Base-by-base conservation (phyloP, 345 rosid species). In the Lumnitzera littorea region DNA sequence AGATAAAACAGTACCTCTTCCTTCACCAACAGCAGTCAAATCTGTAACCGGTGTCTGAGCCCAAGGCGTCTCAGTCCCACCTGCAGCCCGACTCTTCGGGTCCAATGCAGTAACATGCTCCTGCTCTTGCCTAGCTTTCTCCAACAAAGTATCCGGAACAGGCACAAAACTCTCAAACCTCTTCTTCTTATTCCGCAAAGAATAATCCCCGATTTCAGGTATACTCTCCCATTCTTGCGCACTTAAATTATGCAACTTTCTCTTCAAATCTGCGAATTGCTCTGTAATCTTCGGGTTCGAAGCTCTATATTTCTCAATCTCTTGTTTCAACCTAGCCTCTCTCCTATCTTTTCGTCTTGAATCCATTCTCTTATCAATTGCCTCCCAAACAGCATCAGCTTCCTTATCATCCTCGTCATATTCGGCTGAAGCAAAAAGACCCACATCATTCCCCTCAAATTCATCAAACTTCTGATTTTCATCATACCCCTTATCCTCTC, bases 381-480 rank as follows among this genome's bases (percentile, higher is more conserved):
- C 85, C 53, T 89, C 98, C 97, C 97, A 92, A 15, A 92, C 86
- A 1, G 90, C 94, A 78, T 92, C 97, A 2, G 98, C 98, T 65
- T 92, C 97, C 71, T 78, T 87, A 46, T 89, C 98, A 57, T 92
- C 97, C 56, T 92, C 97, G 65, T 92, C 97, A 11, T 89, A 87
- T 80, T 92, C 97, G 0, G 94, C 84, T 1, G 85, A 83, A 12
- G 97, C 90, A 50, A 92, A 92, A 74, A 92, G 76, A n/a, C 97
- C 98, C 10, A 85, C 94, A 58, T 92, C 98, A 23, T 92, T 89
- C 2, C 98, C 97, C 73, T 89, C 97, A 71, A 92, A 92, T 57
- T 92, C 98, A 61, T 89, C 98, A 15, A 89, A 92, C 82, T 84
- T 92, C 76, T 92, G 97, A 65, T 92, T 87, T 84, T 89, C 96